Evolutionary conservation across 345 rosid genomes (phyloP).

Genomic region (Draba incana): DNA sequence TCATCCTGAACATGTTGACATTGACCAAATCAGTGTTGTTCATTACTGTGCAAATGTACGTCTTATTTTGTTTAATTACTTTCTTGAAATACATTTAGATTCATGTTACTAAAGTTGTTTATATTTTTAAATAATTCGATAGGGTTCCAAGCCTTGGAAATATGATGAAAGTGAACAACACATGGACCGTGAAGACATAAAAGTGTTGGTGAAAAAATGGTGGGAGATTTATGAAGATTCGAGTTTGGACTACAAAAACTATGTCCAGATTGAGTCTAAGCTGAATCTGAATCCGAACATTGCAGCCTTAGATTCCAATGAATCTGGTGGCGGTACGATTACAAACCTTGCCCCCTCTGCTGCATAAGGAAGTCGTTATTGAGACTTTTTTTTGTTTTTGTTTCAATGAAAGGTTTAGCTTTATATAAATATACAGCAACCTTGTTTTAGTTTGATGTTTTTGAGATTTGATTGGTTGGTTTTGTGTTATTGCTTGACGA

Average conservation of each 20-base stretch:
- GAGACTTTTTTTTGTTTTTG: neutral
- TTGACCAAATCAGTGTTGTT: conserved; percentile 56
- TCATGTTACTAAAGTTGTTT: too few species aligned
- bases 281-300: conserved; percentile 6
- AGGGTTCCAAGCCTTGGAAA: conserved; percentile 83
- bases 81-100: too few species aligned
- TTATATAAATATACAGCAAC: conserved; percentile 7
- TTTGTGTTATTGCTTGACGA: conserved; percentile 15
- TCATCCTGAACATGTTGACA: conserved; percentile 60
- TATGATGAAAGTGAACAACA: conserved; percentile 57
- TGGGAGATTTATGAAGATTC: conserved; percentile 65
- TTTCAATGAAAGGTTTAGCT: neutral
- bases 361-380: conserved; percentile 19
- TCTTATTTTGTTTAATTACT: neutral
- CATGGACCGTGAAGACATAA: conserved; percentile 65
- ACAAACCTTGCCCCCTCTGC: conserved; percentile 32
- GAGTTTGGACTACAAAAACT: conserved; percentile 54
- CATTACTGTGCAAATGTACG: conserved; percentile 68
- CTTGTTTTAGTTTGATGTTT: conserved; percentile 14
- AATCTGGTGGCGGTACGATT: neutral
- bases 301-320: conserved; percentile 19
- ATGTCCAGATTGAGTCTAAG: conserved; percentile 24
- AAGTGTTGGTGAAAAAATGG: conserved; percentile 62
- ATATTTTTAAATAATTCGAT: neutral
- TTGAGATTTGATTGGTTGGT: conserved; percentile 18